These are phyloP conservation scores for Diaporthe citri DNA, from an alignment of 2,329 filamentous ascomycete genomes.

Conservation along the genomic window DNA sequence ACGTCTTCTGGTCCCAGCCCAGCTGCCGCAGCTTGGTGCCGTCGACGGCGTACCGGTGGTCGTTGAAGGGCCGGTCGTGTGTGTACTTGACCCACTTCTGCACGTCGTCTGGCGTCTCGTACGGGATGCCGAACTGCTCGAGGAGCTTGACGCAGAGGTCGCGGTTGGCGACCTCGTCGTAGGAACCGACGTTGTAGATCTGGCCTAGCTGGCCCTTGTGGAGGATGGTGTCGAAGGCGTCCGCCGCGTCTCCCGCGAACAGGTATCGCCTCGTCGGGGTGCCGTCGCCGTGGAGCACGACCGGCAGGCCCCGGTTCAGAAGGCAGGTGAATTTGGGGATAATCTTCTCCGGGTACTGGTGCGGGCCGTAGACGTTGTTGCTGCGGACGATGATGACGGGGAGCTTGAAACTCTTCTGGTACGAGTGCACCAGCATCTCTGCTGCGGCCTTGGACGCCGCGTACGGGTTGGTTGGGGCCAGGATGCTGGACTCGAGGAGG, in stretches of 20 bases:
- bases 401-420: constrained; percentile 84
- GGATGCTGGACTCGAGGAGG: constrained; percentile 77
- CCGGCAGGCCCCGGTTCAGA: constrained; percentile 73
- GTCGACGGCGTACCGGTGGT: constrained; percentile 79
- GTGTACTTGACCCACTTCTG: constrained; percentile 79
- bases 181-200: constrained; percentile 85
- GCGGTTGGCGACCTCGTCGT: constrained; percentile 82
- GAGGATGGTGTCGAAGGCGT: constrained; percentile 86
- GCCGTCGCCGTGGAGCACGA: constrained; percentile 83
- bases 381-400: constrained; percentile 84
- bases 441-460: constrained; percentile 85
- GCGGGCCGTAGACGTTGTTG: constrained; percentile 89
- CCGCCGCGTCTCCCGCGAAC: constrained; percentile 82
- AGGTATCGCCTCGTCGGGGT: constrained; percentile 81
- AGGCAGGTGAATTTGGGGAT: constrained; percentile 86
- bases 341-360: constrained; percentile 88
- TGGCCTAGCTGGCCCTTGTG: constrained; percentile 81
- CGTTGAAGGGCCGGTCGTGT: constrained; percentile 83
- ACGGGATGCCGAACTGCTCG: constrained; percentile 69
- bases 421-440: constrained; percentile 90
- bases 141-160: constrained; percentile 76
- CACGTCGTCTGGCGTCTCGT: constrained; percentile 64
- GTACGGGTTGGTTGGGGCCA: constrained; percentile 86
- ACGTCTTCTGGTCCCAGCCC: constrained; percentile 77
- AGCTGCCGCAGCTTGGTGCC: constrained; percentile 75